These are phyloP conservation scores for Tricholoma sp. DNA, from an alignment of 768 basidiomycete genomes.

Conservation along the genomic window DNA sequence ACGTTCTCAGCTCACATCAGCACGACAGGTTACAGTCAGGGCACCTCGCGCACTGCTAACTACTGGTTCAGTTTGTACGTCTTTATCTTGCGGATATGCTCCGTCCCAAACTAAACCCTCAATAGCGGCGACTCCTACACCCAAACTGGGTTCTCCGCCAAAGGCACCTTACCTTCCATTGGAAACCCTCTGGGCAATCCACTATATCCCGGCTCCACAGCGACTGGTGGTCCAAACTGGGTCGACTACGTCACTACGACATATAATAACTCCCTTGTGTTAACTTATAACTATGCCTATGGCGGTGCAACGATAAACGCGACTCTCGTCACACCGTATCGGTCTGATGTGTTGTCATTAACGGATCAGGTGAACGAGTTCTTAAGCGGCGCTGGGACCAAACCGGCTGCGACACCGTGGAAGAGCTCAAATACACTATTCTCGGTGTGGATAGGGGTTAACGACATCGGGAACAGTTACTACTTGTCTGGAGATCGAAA, in stretches of 20 bases:
- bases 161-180: conserved; percentile 32
- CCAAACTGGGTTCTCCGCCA: conserved; percentile 45
- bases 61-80: conserved; percentile 59
- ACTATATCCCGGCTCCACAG: conserved; percentile 48
- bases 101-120: not conserved
- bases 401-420: conserved; percentile 53
- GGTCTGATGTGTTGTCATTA: conserved; percentile 46
- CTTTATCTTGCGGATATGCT: not conserved
- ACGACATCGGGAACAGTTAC: conserved; percentile 60
- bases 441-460: conserved; percentile 69
- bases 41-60: conserved; percentile 31
- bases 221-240: conserved; percentile 56
- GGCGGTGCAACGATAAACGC: conserved; percentile 64
- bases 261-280: conserved; percentile 48
- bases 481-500: conserved; percentile 39
- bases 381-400: conserved; percentile 37
- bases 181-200: conserved; percentile 53
- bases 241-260: conserved; percentile 47
- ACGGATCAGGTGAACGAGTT: conserved; percentile 62
- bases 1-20: not conserved
- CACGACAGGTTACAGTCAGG: conserved; percentile 36
- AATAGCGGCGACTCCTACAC: conserved; percentile 55
- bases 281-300: conserved; percentile 64
- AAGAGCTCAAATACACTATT: conserved; percentile 52
- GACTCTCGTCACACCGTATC: conserved; percentile 48